Base-by-base conservation (phyloP, 495 filamentous ascomycete species). In the Penicillium malachiteum region DNA sequence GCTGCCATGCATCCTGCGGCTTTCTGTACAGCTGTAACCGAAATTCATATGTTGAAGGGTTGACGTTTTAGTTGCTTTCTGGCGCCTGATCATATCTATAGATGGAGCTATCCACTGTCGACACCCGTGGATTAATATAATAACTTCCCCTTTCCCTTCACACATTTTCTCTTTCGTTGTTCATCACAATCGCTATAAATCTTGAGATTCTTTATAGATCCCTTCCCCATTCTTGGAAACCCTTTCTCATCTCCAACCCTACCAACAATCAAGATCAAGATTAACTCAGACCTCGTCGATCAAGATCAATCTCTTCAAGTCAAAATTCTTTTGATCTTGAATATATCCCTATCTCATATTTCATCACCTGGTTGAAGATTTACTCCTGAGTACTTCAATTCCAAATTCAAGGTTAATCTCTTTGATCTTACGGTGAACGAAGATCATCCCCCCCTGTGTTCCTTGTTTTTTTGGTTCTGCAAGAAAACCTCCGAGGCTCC, bases 1-100 rank as follows among this genome's bases (percentile, higher is more conserved):
- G 69, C 70, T 72, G 61, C 67, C 60, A 58, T 71, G 67, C 70
- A 70, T 69, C 64, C 67, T 69, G 66, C 64, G 64, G 60, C 51
- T 59, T 54, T 61, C 62, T 72, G 64, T 75, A 72, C 69, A 73
- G 67, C 69, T 73, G 72, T 71, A 67, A 75, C 70, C 70, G 62
- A 73, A 75, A 72, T 69, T 62, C 65, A 50, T 51, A 64, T 68
- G 59, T 51, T 71, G 67, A 68, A 71, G 65, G 58, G 65, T 72
- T 68, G 63, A 71, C 63, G 61, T 63, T 69, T 71, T 60, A 59
- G 54, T 65, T 61, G 57, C 54, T 62, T 69, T 26, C 65, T 73
- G 65, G 60, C 65, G 71, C 71, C 68, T 71, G 71, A 71, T 73
- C 69, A 72, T 66, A 71, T 71, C 52, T 62, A 63, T 66, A 64